phyloP scores from a whole-genome alignment of 495 filamentous ascomycete genomes.

The Daldinia vernicosa region DNA sequence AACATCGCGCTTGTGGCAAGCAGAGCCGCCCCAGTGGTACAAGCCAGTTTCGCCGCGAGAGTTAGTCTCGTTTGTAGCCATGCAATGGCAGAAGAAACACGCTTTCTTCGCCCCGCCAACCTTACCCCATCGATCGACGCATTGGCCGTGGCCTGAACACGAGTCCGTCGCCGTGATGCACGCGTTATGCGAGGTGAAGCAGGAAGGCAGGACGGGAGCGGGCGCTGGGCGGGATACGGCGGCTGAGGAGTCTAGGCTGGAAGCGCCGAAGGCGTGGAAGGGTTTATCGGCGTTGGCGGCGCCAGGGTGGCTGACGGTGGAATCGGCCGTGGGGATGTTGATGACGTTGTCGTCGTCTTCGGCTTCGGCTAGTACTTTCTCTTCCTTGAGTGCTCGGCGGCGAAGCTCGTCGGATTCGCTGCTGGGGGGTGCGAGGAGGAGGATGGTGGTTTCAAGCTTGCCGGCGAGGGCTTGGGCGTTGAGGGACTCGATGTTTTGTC shows the following conservation, averaged over 20 bases:
- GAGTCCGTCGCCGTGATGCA: constrained; percentile 71
- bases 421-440: constrained; percentile 49
- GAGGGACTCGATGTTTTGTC: constrained; percentile 49
- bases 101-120: constrained; percentile 43
- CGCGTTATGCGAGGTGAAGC: constrained; percentile 68
- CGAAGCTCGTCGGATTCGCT: constrained; percentile 48
- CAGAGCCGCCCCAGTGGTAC: constrained; percentile 77
- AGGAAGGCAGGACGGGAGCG: constrained; percentile 72
- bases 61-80: constrained; percentile 56
- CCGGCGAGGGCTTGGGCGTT: constrained; percentile 45
- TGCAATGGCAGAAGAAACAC: constrained; percentile 84
- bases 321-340: constrained; percentile 39
- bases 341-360: constrained; percentile 30
- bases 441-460: constrained; percentile 57
- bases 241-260: constrained; percentile 19
- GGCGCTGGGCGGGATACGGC: constrained; percentile 30
- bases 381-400: constrained; percentile 46
- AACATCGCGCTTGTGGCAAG: constrained; percentile 92
- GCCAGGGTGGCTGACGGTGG: constrained; percentile 22
- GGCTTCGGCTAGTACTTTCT: constrained; percentile 47
- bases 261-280: constrained; percentile 42
- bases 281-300: constrained; percentile 32
- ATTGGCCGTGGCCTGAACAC: constrained; percentile 80
- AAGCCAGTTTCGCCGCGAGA: constrained; percentile 50
- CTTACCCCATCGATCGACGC: constrained; percentile 66